Evolutionary conservation across 1,284 basidiomycete species (phyloP).

Genomic region (Cutaneotrichosporon arboriforme): DNA sequence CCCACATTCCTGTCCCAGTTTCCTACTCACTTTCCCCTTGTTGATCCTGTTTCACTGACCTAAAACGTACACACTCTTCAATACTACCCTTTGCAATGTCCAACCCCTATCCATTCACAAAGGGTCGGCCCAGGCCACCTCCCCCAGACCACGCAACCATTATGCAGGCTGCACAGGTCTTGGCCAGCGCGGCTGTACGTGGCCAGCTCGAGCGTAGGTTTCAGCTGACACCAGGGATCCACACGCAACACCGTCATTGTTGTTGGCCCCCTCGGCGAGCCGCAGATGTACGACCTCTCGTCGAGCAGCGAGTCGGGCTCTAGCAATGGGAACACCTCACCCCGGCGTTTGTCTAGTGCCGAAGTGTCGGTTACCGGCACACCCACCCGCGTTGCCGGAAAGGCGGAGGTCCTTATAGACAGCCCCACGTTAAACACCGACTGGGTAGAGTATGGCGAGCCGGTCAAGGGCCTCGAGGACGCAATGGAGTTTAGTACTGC

Average conservation of each 20-base stretch:
- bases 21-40: no score
- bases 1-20: no score
- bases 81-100: no score
- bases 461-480: neutral
- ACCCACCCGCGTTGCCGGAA: neutral
- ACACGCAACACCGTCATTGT: neutral
- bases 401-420: neutral
- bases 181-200: neutral
- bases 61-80: no score
- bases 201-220: no score
- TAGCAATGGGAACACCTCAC: neutral
- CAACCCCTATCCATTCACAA: no score
- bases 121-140: neutral
- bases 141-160: neutral
- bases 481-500: neutral
- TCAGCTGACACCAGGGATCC: neutral
- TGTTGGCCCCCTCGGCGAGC: neutral
- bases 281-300: conserved; percentile 3
- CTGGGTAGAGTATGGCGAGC: conserved; percentile 4
- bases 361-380: neutral
- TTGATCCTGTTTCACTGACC: no score
- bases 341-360: neutral
- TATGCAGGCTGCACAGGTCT: neutral
- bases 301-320: conserved; percentile 5
- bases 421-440: neutral